Percentiles rank a stretch among this genome's conserved stretches.
These are phyloP conservation scores for Panicum hallii DNA, from an alignment of 202 grass and related monocot species.

Conservation along the genomic window DNA sequence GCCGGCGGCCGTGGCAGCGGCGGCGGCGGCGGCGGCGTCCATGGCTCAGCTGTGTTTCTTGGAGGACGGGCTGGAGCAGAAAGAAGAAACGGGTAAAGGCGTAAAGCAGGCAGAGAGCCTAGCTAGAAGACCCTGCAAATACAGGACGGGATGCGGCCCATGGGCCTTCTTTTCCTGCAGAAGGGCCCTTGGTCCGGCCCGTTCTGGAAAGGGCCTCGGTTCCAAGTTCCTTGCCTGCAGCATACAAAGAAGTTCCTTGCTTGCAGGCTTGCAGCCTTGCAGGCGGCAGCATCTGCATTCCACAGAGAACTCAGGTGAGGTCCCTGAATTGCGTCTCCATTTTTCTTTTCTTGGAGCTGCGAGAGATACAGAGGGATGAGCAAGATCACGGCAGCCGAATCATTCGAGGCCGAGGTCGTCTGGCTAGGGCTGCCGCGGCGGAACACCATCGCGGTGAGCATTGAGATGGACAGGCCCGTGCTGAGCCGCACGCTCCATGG, in stretches of 20 bases:
- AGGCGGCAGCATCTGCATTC: too few species aligned
- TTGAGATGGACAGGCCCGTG: background rate
- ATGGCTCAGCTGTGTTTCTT: conserved; percentile 38
- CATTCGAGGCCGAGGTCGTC: background rate
- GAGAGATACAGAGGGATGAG: background rate
- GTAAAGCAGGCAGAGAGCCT: background rate
- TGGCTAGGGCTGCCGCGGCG: background rate
- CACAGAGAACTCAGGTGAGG: too few species aligned
- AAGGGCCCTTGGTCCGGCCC: background rate
- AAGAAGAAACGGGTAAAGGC: background rate
- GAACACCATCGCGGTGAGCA: background rate
- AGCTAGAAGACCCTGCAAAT: background rate
- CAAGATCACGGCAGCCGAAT: background rate
- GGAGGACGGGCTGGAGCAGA: conserved; percentile 9
- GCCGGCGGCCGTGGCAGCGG: background rate
- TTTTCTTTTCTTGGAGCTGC: background rate
- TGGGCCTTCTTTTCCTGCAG: background rate
- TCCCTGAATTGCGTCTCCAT: background rate
- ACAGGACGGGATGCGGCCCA: background rate
- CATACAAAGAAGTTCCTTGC: background rate
- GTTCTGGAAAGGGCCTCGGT: background rate
- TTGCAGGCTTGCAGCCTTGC: too few species aligned
- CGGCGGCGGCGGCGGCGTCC: conserved; percentile 17
- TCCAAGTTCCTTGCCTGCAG: background rate
- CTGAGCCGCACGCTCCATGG: background rate